Evolutionary conservation across 352 stramenopile genomes (phyloP).

Genomic region (Phytophthora pinifolia): DNA sequence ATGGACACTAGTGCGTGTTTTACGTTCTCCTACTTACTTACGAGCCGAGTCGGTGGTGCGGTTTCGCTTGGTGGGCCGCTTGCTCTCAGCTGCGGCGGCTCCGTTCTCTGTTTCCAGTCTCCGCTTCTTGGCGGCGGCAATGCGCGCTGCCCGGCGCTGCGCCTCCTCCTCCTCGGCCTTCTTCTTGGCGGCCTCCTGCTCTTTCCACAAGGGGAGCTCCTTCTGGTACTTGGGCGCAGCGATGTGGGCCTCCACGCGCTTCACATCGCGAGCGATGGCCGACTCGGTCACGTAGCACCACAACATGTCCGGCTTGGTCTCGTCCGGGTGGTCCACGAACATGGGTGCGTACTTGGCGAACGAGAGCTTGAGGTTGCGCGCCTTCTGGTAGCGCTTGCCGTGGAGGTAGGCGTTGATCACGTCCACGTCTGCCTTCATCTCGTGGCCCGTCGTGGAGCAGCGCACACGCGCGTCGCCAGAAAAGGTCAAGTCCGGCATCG

Average conservation of each 20-base stretch:
- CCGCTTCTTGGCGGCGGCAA: slow-evolving; percentile 32
- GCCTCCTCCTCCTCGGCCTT: slow-evolving; percentile 34
- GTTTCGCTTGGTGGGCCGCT: slow-evolving; percentile 25
- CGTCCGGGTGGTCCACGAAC: slow-evolving; percentile 62
- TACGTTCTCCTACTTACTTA: slow-evolving; percentile 21
- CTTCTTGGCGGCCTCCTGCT: slow-evolving; percentile 44
- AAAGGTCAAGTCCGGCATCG: slow-evolving; percentile 44
- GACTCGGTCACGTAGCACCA: slow-evolving; percentile 73
- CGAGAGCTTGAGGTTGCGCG: slow-evolving; percentile 39
- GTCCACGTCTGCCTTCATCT: slow-evolving; percentile 62
- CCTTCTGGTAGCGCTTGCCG: slow-evolving; percentile 63
- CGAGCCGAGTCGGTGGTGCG: too few species aligned
- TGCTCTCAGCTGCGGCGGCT: slow-evolving; percentile 2
- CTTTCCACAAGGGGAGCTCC: slow-evolving; percentile 52
- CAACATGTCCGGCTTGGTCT: slow-evolving; percentile 48
- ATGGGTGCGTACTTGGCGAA: slow-evolving; percentile 63
- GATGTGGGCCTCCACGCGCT: slow-evolving; percentile 61
- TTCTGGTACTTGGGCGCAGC: slow-evolving; percentile 53
- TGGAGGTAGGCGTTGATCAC: slow-evolving; percentile 52
- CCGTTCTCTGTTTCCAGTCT: slow-evolving; percentile 24
- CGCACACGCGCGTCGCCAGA: slow-evolving; percentile 47
- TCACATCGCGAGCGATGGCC: slow-evolving; percentile 44
- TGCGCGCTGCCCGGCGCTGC: slow-evolving; percentile 25
- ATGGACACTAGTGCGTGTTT: too few species aligned
- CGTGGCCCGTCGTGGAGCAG: slow-evolving; percentile 61